phyloP scores from a whole-genome alignment of 2,329 filamentous ascomycete species.

The Alternaria sp. region DNA sequence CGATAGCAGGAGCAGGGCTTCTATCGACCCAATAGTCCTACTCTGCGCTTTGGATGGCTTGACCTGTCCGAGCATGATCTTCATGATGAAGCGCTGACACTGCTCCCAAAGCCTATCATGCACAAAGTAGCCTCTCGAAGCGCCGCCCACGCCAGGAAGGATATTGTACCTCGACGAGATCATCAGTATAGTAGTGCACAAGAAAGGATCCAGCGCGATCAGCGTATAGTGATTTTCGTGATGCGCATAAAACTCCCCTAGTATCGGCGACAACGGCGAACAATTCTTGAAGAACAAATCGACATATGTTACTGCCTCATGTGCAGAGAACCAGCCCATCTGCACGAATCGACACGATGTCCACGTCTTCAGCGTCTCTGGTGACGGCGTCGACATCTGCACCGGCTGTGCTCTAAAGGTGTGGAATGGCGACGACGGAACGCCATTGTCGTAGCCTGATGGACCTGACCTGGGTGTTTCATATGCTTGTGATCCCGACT shows the following conservation, averaged over 20 bases:
- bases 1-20: conserved; percentile 63
- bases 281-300: conserved; percentile 64
- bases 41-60: conserved; percentile 60
- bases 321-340: conserved; percentile 65
- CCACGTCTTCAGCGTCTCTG: conserved; percentile 58
- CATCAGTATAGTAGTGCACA: conserved; percentile 64
- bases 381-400: conserved; percentile 50
- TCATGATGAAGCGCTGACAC: conserved; percentile 62
- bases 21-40: conserved; percentile 63
- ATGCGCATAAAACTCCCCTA: conserved; percentile 60
- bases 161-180: conserved; percentile 63
- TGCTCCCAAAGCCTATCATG: conserved; percentile 65
- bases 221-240: conserved; percentile 60
- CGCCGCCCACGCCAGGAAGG: conserved; percentile 50
- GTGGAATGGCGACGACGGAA: conserved; percentile 40
- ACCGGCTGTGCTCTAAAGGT: conserved; percentile 49
- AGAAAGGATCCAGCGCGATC: conserved; percentile 61
- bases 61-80: conserved; percentile 64
- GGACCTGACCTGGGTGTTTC: conserved; percentile 48
- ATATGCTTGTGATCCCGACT: conserved; percentile 49
- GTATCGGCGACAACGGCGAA: conserved; percentile 60
- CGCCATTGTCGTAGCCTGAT: conserved; percentile 32
- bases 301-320: conserved; percentile 63
- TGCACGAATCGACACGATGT: conserved; percentile 62
- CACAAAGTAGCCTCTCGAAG: conserved; percentile 62